Base-by-base conservation (phyloP, 164 flowering plant species). In the Nymphaea colorata region DNA sequence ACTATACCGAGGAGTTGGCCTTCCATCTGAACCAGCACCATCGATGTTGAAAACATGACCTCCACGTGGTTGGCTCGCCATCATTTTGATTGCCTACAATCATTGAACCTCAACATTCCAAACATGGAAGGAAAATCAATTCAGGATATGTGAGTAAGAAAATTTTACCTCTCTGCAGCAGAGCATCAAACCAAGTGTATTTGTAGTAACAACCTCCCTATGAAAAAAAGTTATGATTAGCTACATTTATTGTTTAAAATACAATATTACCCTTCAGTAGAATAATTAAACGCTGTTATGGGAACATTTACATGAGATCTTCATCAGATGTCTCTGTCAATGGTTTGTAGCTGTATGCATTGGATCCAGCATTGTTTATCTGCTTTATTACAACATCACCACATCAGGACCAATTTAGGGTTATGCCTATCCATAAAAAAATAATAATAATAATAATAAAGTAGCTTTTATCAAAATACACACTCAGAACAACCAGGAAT, bases 1-100 rank as follows among this genome's bases (percentile, higher is more conserved):
- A 25, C 59, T 6, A 41, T 78, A 90, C 98, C 97, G 83, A 2
- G 98, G 96, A 51, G 98, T 93, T 61, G 98, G 98, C 79, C 96
- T 84, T 74, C 98, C 98, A 85, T 93, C 98, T 71, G 97, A 90
- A 77, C 98, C 98, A 73, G 98, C 98, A 66, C 98, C 98, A 79
- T 93, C 98, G 72, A 91, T 91, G 79, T 93, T 93, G 83, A 93
- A 93, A 57, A 93, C 76, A 74, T 93, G 98, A 72, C 97, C 97
- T 2, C 98, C 98, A 64, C 89, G 81, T 76, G 87, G 87, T 68
- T 90, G 98, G 69, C 74, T 76, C 68, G 81, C 70, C 96, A 93
- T 89, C 96, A 93, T 87, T 68, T 87, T 91, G 64, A 93, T 93
- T 63, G 97, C 97, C 98, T 93, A 65, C 41, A 78, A 47, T 45